Percentiles rank a stretch among this genome's conserved stretches.
Evolutionary conservation across 1,284 basidiomycete genomes (phyloP).

Genomic region (Heliocybe sulcata): DNA sequence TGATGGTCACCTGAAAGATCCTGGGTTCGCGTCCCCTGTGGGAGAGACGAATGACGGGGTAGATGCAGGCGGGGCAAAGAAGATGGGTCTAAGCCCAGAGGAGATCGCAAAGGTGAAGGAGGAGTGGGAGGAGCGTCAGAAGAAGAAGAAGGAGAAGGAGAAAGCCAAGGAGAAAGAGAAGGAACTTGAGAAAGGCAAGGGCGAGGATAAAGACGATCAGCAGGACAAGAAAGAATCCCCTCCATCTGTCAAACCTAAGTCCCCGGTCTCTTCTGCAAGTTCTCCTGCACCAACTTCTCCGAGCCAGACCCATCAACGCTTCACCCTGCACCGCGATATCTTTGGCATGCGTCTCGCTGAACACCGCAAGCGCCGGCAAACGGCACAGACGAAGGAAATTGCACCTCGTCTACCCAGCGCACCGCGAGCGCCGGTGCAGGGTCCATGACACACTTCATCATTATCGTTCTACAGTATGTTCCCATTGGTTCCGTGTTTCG

Average conservation of each 20-base stretch:
- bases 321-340: slow-evolving; percentile 32
- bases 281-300: slow-evolving; percentile 12
- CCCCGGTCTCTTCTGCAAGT: slow-evolving; percentile 13
- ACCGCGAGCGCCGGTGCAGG: slow-evolving; percentile 11
- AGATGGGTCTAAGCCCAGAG: slow-evolving; percentile 44
- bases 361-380: slow-evolving; percentile 28
- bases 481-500: not conserved
- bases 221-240: not conserved
- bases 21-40: slow-evolving; percentile 58
- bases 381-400: slow-evolving; percentile 28
- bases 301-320: slow-evolving; percentile 25
- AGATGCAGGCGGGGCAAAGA: slow-evolving; percentile 26
- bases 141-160: slow-evolving; percentile 15
- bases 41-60: slow-evolving; percentile 30
- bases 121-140: slow-evolving; percentile 71
- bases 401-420: slow-evolving; percentile 30
- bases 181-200: slow-evolving; percentile 14
- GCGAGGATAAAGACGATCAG: slow-evolving; percentile 8
- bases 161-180: slow-evolving; percentile 5
- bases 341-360: slow-evolving; percentile 32
- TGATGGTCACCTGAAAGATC: slow-evolving; percentile 58
- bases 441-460: not conserved
- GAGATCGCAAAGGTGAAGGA: slow-evolving; percentile 69
- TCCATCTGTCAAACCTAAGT: slow-evolving; percentile 8
- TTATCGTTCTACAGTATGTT: not conserved